Conservation (phyloP, 2,329 filamentous ascomycete species). For the Didymella segeticola region DNA sequence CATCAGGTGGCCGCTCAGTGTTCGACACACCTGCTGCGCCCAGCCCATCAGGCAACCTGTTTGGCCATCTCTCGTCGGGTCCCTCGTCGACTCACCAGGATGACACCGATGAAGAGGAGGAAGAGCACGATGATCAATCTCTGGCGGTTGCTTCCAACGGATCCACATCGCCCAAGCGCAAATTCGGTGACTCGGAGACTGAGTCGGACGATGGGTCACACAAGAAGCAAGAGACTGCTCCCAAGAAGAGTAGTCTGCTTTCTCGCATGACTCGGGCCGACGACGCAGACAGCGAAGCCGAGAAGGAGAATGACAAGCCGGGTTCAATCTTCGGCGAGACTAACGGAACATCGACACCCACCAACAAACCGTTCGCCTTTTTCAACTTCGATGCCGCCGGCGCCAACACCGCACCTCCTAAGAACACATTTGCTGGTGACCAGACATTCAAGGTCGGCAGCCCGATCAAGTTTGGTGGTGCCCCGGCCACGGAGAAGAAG, state of each 20-base stretch:
- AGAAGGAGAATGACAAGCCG: conserved; percentile 31
- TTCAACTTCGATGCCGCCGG: conserved; percentile 42
- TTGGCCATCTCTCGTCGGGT: conserved; percentile 45
- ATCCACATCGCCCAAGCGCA: conserved; percentile 34
- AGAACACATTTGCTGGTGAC: conserved; percentile 41
- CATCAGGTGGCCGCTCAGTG: conserved; percentile 37
- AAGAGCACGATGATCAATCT: conserved; percentile 22
- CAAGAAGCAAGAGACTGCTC: conserved; percentile 26
- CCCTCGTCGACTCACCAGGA: conserved; percentile 41
- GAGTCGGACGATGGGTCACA: conserved; percentile 34
- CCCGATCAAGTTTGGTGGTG: conserved; percentile 45
- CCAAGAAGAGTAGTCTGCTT: conserved; percentile 29
- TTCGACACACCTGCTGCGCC: conserved; percentile 36
- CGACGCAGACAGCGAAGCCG: conserved; percentile 26
- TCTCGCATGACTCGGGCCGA: conserved; percentile 39
- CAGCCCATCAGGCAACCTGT: conserved; percentile 38
- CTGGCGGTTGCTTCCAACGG: conserved; percentile 22
- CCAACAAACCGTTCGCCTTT: conserved; percentile 31
- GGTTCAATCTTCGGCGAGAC: conserved; percentile 26
- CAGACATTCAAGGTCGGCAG: conserved; percentile 47
- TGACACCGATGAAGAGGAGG: conserved; percentile 35
- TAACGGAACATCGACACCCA: conserved; percentile 37
- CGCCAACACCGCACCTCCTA: conserved; percentile 37
- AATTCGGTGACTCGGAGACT: conserved; percentile 30
- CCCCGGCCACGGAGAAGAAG: conserved; percentile 30